phyloP scores from a whole-genome alignment of 176 grass and related monocot genomes.

The Triticum timopheevii region DNA sequence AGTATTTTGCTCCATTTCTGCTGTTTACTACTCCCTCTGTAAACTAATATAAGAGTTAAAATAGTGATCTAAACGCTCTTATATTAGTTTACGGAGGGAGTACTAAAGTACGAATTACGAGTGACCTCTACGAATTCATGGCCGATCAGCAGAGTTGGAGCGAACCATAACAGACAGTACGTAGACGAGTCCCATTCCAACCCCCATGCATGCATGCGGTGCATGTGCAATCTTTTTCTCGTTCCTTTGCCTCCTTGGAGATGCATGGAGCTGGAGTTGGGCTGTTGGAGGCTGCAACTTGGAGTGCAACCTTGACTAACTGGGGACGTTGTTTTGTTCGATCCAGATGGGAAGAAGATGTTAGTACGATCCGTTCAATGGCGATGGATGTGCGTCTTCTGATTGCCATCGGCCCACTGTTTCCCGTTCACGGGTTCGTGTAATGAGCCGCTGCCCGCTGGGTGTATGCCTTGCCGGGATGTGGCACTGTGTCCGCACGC shows the following conservation, averaged over 20 bases:
- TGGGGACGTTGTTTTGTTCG: neutral
- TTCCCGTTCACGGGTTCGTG: constrained; percentile 21
- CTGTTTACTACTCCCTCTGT: too few species aligned
- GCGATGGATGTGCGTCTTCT: neutral
- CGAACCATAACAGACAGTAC: neutral
- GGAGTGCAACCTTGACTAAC: constrained; percentile 3
- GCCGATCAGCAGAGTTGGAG: neutral
- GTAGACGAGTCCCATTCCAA: too few species aligned
- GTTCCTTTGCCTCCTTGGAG: too few species aligned
- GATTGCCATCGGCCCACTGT: neutral
- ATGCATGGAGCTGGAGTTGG: neutral
- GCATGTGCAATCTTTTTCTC: neutral
- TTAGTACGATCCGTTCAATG: neutral
- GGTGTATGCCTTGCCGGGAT: neutral
- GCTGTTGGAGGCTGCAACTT: neutral
- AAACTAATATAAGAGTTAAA: too few species aligned
- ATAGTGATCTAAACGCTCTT: too few species aligned
- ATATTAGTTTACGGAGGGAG: too few species aligned
- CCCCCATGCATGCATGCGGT: neutral
- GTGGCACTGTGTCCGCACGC: neutral
- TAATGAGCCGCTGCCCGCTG: neutral
- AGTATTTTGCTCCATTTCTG: too few species aligned
- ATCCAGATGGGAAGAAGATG: neutral
- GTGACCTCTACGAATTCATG: neutral
- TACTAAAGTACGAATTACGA: too few species aligned